Evolutionary conservation across 2,329 filamentous ascomycete genomes (phyloP).

Genomic region (Clarireedia monteithiana): DNA sequence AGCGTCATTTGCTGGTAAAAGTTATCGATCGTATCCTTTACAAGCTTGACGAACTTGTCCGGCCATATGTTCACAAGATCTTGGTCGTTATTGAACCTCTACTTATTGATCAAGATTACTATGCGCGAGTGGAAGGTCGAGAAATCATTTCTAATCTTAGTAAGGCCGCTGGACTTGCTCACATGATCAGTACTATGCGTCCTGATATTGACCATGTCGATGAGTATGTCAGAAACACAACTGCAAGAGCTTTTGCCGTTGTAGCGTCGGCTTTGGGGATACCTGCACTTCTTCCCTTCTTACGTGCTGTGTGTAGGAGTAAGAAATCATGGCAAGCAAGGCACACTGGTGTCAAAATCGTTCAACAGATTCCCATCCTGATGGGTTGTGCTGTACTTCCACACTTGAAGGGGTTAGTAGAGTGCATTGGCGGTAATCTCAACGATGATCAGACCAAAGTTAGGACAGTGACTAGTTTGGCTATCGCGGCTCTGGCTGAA

Average conservation of each 20-base stretch:
- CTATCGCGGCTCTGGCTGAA: constrained; percentile 90
- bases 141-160: constrained; percentile 98
- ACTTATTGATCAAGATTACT: constrained; percentile 98
- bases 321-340: constrained; percentile 99
- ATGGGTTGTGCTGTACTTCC: constrained; percentile 97
- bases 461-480: constrained; percentile 87
- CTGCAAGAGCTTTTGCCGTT: constrained; percentile 91
- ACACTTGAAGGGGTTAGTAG: constrained; percentile 90
- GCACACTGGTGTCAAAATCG: constrained; percentile 97
- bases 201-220: constrained; percentile 98
- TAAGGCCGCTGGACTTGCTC: constrained; percentile 92
- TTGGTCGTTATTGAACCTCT: constrained; percentile 98
- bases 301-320: constrained; percentile 90
- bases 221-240: constrained; percentile 97
- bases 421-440: constrained; percentile 91
- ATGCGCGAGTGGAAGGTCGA: constrained; percentile 92
- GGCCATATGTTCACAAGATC: constrained; percentile 97
- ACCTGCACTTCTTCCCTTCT: constrained; percentile 86
- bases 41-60: constrained; percentile 93
- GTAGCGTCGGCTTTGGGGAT: constrained; percentile 95
- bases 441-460: constrained; percentile 99
- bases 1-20: constrained; percentile 96
- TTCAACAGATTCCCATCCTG: constrained; percentile 95
- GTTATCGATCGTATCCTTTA: constrained; percentile 98
- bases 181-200: constrained; percentile 99